Conservation (phyloP, 139 green algal genomes). For the Tetraselmis chui region DNA sequence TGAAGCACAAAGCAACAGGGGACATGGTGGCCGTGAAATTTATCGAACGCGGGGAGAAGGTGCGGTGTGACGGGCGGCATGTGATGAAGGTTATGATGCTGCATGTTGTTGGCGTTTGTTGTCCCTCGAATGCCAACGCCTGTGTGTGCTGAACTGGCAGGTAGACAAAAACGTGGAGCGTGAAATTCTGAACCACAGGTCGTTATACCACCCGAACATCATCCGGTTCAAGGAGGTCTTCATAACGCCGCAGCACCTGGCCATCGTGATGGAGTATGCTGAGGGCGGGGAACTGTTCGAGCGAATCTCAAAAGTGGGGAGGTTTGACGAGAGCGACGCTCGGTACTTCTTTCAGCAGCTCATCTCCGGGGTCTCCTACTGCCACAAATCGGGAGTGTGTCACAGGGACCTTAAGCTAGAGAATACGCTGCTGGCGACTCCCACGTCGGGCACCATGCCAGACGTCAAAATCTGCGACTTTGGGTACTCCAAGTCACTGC, state of each 20-base stretch:
- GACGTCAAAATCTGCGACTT: constrained; percentile 98
- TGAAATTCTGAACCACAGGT: constrained; percentile 52
- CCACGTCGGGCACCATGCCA: constrained; percentile 29
- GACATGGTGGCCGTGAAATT: constrained; percentile 76
- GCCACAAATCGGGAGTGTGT: constrained; percentile 86
- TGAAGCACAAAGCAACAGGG: constrained; percentile 48
- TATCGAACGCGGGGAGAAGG: constrained; percentile 69
- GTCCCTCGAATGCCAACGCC: not conserved
- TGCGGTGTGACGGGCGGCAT: too few relatives aligned
- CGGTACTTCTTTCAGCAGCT: constrained; percentile 99
- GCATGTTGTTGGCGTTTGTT: constrained; percentile 3
- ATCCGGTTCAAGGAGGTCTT: constrained; percentile 68
- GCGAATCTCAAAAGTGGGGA: constrained; percentile 82
- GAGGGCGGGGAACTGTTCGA: constrained; percentile 94
- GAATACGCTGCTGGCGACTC: constrained; percentile 84
- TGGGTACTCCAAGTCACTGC: constrained; percentile 71
- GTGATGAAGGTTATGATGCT: too few relatives aligned
- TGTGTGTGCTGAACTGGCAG: not conserved
- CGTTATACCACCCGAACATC: constrained; percentile 50
- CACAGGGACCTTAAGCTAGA: constrained; percentile 97
- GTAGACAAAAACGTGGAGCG: constrained; percentile 54
- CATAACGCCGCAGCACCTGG: constrained; percentile 61
- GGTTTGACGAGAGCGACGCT: constrained; percentile 93
- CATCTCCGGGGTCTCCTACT: constrained; percentile 83
- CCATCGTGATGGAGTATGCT: constrained; percentile 78